Percentiles rank a stretch among this genome's conserved stretches.
phyloP scores from a whole-genome alignment of 345 rosid species.

The Chamaenerion angustifolium region DNA sequence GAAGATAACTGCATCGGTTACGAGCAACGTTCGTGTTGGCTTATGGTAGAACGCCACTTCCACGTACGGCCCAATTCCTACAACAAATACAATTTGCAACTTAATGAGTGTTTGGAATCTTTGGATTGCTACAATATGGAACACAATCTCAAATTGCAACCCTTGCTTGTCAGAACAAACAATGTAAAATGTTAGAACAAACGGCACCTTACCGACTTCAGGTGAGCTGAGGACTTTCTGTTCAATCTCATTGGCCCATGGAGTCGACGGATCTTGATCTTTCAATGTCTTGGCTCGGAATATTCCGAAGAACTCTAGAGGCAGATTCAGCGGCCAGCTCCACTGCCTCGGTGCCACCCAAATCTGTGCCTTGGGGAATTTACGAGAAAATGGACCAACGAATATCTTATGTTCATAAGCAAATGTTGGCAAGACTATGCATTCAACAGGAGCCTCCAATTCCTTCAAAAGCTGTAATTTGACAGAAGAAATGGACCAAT shows the following conservation, averaged over 20 bases:
- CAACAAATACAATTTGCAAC: slow-evolving; percentile 5
- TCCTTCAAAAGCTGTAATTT: slow-evolving; percentile 68
- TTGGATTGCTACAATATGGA: too few relatives aligned
- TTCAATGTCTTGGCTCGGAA: slow-evolving; percentile 66
- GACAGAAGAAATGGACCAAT: background rate
- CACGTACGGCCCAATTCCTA: slow-evolving; percentile 90
- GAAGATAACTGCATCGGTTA: slow-evolving; percentile 84
- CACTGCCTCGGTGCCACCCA: slow-evolving; percentile 99
- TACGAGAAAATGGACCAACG: slow-evolving; percentile 89
- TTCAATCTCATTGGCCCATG: slow-evolving; percentile 85
- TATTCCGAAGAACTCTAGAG: slow-evolving; percentile 86
- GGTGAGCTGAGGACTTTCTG: slow-evolving; percentile 90
- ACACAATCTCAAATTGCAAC: too few relatives aligned
- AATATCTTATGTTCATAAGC: slow-evolving; percentile 97
- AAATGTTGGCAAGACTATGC: slow-evolving; percentile 76
- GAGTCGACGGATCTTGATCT: slow-evolving; percentile 62
- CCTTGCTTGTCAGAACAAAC: too few relatives aligned
- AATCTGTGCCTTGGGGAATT: slow-evolving; percentile 72
- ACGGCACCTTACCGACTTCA: slow-evolving; percentile 58
- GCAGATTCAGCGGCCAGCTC: slow-evolving; percentile 97
- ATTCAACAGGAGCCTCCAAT: slow-evolving; percentile 76
- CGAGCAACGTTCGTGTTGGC: slow-evolving; percentile 63
- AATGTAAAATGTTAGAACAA: too few relatives aligned
- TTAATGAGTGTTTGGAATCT: too few relatives aligned
- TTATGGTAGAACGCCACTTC: slow-evolving; percentile 94